phyloP scores from a whole-genome alignment of 768 basidiomycete species.

The Rhizopogon vulgaris region DNA sequence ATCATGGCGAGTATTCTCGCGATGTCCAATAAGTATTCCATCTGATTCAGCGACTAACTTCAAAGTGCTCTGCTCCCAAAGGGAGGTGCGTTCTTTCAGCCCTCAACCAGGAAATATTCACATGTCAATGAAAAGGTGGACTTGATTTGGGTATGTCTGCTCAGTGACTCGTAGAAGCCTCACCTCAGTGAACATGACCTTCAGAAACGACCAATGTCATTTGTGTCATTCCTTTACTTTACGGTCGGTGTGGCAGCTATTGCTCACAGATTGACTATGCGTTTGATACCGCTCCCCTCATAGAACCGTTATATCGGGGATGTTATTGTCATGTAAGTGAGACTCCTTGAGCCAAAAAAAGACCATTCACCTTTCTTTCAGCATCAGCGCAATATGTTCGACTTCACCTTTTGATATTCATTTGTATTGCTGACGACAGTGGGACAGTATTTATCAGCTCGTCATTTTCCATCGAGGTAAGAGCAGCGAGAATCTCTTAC shows the following conservation, averaged over 20 bases:
- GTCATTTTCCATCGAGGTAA: conserved; percentile 4
- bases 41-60: neutral
- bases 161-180: neutral
- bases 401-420: neutral
- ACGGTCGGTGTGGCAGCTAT: neutral
- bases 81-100: conserved; percentile 1
- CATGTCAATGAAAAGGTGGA: conserved; percentile 1
- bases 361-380: neutral
- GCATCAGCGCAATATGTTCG: conserved; percentile 3
- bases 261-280: too few species aligned
- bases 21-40: neutral
- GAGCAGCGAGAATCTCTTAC: neutral
- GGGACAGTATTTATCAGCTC: conserved; percentile 3
- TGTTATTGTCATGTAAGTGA: conserved; percentile 1
- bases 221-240: conserved; percentile 3
- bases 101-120: neutral
- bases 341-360: neutral
- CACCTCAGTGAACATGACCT: neutral
- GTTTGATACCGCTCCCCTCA: neutral
- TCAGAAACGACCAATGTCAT: neutral
- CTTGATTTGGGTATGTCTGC: conserved; percentile 7
- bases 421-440: neutral
- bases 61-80: neutral
- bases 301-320: conserved; percentile 8
- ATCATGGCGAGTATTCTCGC: neutral